A percentile compares a stretch with the other conserved stretches of the same genome.
phyloP scores from a whole-genome alignment of 1,139 yeast genomes.

The Candida anutae region DNA sequence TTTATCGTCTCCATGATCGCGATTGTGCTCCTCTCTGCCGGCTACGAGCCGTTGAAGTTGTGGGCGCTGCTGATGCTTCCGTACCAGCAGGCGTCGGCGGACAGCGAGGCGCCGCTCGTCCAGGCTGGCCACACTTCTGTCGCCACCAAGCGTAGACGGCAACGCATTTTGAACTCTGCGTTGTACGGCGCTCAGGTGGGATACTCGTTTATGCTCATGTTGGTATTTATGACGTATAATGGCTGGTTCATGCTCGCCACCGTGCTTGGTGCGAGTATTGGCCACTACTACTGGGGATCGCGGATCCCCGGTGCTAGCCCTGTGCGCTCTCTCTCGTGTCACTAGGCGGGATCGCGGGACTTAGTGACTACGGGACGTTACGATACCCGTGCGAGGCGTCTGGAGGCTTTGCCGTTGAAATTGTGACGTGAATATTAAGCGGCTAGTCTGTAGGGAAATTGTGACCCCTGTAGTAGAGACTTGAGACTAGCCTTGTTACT shows the following conservation, averaged over 20 bases:
- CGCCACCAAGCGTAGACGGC: slow-evolving; percentile 10
- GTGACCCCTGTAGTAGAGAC: no score
- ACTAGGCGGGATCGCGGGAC: no score
- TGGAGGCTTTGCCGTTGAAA: no score
- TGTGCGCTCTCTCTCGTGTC: slow-evolving; percentile 38
- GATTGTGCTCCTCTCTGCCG: slow-evolving; percentile 42
- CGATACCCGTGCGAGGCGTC: no score
- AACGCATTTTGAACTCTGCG: slow-evolving; percentile 27
- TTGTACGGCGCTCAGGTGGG: slow-evolving; percentile 69
- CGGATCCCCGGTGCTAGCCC: slow-evolving; percentile 8
- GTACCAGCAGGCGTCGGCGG: not conserved
- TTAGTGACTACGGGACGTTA: no score
- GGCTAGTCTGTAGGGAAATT: no score
- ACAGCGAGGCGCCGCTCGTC: no score
- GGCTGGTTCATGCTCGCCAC: slow-evolving; percentile 79
- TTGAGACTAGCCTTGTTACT: no score
- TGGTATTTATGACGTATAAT: slow-evolving; percentile 77
- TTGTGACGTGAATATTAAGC: no score
- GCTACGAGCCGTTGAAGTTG: slow-evolving; percentile 53
- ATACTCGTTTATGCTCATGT: slow-evolving; percentile 70
- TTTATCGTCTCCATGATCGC: slow-evolving; percentile 46
- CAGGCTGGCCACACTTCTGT: slow-evolving; percentile 7
- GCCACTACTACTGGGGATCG: slow-evolving; percentile 54
- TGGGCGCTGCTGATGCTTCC: slow-evolving; percentile 7
- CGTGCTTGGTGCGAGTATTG: slow-evolving; percentile 59